phyloP scores from a whole-genome alignment of 345 rosid species.

The Alliaria petiolata region DNA sequence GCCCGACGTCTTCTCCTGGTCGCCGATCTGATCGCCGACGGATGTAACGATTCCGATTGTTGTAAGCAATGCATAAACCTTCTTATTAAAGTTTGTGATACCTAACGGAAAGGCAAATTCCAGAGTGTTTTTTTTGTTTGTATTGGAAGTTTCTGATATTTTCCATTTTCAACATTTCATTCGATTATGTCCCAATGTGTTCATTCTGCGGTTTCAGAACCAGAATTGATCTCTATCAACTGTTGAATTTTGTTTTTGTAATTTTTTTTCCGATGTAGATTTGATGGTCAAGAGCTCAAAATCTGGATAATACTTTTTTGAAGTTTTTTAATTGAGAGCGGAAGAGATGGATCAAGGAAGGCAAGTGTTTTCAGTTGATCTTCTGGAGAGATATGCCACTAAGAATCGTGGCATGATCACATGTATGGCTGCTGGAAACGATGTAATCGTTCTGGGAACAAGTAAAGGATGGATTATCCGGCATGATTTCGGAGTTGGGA shows the following conservation, averaged over 20 bases:
- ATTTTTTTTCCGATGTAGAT: constrained; percentile 13
- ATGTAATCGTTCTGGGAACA: constrained; percentile 86
- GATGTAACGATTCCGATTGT: constrained; percentile 9
- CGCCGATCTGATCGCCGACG: constrained; percentile 25
- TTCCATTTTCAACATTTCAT: neutral
- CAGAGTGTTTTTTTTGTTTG: no score
- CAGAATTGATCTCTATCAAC: neutral
- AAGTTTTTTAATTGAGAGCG: neutral
- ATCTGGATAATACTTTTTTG: neutral
- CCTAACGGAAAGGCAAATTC: neutral
- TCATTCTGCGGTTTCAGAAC: neutral
- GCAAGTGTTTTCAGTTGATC: constrained; percentile 86
- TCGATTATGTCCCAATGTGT: neutral
- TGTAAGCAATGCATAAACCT: neutral
- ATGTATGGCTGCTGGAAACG: constrained; percentile 97
- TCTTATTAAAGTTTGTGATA: neutral
- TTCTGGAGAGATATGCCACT: constrained; percentile 83
- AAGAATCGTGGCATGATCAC: constrained; percentile 86
- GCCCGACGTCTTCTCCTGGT: neutral
- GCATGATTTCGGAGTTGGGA: constrained; percentile 85
- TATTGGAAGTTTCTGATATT: neutral
- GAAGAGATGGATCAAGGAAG: constrained; percentile 68
- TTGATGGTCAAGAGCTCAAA: constrained; percentile 11
- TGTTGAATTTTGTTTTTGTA: neutral
- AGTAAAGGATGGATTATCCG: constrained; percentile 94